Base-by-base conservation (phyloP, 2,329 filamentous ascomycete species). In the Colletotrichum coccodes region DNA sequence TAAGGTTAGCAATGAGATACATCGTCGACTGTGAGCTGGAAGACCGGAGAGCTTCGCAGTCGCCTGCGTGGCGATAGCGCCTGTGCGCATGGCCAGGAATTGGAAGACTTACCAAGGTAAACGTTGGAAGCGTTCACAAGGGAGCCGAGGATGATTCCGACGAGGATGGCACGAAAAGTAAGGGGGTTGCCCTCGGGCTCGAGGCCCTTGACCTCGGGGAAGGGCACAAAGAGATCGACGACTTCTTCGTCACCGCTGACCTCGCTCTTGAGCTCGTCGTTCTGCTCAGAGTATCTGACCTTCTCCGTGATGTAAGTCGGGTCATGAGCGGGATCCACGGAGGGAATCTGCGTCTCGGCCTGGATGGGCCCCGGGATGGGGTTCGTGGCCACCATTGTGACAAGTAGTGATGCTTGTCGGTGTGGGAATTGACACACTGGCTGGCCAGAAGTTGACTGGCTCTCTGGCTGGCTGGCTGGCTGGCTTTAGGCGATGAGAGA, bases 71-170 rank as follows among this genome's bases (percentile, higher is more conserved):
- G 49, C 36, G 16, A 16, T 3, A 14, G 36, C 1, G 26, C 8
- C 14, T 16, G 23, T 5, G 14, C 11, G 9, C 52, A 14, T 18
- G 4, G 30, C 14, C 16, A 4, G 26, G 18, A 23, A 38, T 4
- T 21, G 18, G 14, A 28, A 14, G 14, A 66, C 76, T 58, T 78
- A 82, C 87, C 87, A 30, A 90, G 82, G 73, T 90, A 90, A 46
- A 90, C 82, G 74, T 90, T 90, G 67, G 87, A 89, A 9, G 87
- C 86, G 73, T 89, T 89, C 71, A 90, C 87, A 6, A 90, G 81
- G 21, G 85, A 87, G 56, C 89, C 89, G 32, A 89, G 84, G 40
- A 86, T 73, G 66, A 86, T 82, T 58, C 89, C 88, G 40, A 87
- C 52, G 11, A 89, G 57, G 34, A 90, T 78, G 23, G 88, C 87